Evolutionary conservation across 2,329 filamentous ascomycete species (phyloP).

Genomic region (Ophiostoma perfectum): DNA sequence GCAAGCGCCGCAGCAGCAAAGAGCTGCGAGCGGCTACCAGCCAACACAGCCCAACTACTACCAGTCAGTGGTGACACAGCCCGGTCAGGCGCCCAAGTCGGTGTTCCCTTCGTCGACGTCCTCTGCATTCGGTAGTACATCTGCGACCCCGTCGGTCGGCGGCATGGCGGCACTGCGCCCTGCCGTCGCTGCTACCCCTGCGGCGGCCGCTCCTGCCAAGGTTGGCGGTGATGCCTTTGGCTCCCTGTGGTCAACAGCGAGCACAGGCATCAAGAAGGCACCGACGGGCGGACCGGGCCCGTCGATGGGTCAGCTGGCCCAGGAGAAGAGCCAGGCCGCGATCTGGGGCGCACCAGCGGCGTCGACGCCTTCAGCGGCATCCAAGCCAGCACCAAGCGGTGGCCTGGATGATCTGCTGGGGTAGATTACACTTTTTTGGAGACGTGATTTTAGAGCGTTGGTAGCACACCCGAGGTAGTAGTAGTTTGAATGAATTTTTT

Average conservation of each 20-base stretch:
- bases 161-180: slow-evolving; percentile 31
- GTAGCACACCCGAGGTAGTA: neutral
- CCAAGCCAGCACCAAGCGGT: slow-evolving; percentile 30
- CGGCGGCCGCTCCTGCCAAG: slow-evolving; percentile 44
- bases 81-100: slow-evolving; percentile 21
- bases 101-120: slow-evolving; percentile 15
- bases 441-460: neutral
- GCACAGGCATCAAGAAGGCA: slow-evolving; percentile 68
- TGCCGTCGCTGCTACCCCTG: slow-evolving; percentile 20
- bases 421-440: slow-evolving; percentile 24
- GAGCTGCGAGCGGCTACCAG: slow-evolving; percentile 57
- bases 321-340: slow-evolving; percentile 91
- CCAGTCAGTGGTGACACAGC: slow-evolving; percentile 57
- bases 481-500: neutral
- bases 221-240: slow-evolving; percentile 84
- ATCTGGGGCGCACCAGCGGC: slow-evolving; percentile 76
- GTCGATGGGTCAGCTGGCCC: slow-evolving; percentile 89
- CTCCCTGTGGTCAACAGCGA: slow-evolving; percentile 73
- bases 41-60: slow-evolving; percentile 88
- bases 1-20: slow-evolving; percentile 46
- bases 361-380: slow-evolving; percentile 29
- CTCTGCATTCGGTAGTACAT: slow-evolving; percentile 26
- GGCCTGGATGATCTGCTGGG: slow-evolving; percentile 49
- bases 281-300: slow-evolving; percentile 63
- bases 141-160: slow-evolving; percentile 27